Base-by-base conservation (phyloP, 2,329 filamentous ascomycete species). In the Paecilomyces dactylethromorphus region DNA sequence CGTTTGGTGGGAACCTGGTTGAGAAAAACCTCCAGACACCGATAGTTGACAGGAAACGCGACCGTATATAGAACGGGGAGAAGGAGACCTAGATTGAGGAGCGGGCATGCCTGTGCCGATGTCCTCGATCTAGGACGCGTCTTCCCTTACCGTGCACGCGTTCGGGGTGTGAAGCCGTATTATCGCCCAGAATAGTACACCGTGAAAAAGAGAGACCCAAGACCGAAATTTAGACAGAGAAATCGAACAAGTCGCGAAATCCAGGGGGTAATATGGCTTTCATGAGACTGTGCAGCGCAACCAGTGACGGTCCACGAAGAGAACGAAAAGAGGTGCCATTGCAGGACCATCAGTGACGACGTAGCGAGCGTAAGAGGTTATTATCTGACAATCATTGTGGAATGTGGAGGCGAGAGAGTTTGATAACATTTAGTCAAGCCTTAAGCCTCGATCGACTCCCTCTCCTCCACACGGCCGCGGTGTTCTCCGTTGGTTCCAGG, bases 401-500 rank as follows among this genome's bases (percentile, higher is more conserved):
- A 45, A 18, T 18, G 39, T 18, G 39, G 8, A n/a, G 7, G 18
- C 15, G 39, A 18, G 3, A 24, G 13, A 22, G 12, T 24, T 45
- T 10, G 35, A 45, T 18, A 18, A 13, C 35, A 4, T 45, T 18
- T 3, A 45, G 35, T 45, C 35, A 45, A 24, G 50, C 5, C 31
- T 54, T 52, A 63, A 45, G 61, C 61, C 1, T 53, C 53, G 13
- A 58, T 57, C 10, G 56, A 53, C 51, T 62, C 71, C 51, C 71
- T 65, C 60, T 72, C 73, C 56, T 73, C 71, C 61, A 73, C 69
- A 26, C 74, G 70, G 54, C 74, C 72, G 55, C 74, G 67, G 31
- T 61, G 54, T 60, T 73, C 72, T 12, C 68, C 72, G 6, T 73
- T 69, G 13, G 69, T 60, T 10, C 58, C 63, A 53, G 50, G 54